A percentile compares a stretch with the other conserved stretches of the same genome.
Evolutionary conservation across 2,329 filamentous ascomycete genomes (phyloP).

Genomic region (Cladosporium oxysporum): DNA sequence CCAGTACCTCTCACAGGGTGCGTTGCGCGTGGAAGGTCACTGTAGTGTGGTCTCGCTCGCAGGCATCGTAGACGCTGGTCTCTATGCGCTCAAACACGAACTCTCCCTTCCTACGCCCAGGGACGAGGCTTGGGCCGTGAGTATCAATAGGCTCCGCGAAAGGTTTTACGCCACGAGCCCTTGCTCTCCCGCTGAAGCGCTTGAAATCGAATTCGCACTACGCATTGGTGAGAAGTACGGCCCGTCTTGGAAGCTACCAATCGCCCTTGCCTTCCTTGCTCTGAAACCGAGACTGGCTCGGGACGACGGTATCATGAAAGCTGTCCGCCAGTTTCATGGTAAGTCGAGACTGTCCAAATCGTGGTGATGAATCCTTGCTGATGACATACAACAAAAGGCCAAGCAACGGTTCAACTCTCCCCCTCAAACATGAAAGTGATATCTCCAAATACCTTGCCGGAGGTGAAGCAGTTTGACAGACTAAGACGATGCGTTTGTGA

Average conservation of each 20-base stretch:
- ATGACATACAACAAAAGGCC: not conserved
- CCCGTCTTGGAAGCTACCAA: not conserved
- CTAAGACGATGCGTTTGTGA: not conserved
- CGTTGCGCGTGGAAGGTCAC: not conserved
- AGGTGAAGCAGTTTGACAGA: not conserved
- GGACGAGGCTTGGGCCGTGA: not conserved
- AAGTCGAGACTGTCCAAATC: not conserved
- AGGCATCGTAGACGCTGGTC: not conserved
- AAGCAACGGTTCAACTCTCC: not conserved
- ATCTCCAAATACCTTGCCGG: not conserved
- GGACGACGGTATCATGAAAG: not conserved
- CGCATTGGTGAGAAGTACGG: not conserved
- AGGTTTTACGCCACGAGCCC: not conserved
- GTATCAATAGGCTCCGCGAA: not conserved
- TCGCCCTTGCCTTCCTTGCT: not conserved
- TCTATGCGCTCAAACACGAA: not conserved
- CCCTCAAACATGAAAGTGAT: not conserved
- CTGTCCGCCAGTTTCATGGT: not conserved
- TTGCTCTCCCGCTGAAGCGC: not conserved
- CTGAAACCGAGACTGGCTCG: not conserved
- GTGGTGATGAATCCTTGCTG: not conserved
- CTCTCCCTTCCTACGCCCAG: not conserved
- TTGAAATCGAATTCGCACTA: not conserved
- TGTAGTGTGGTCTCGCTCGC: not conserved
- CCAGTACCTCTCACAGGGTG: not conserved